These are phyloP conservation scores for Starmerella potacharoeniae DNA, from an alignment of 805 yeast genomes.

Conservation along the genomic window DNA sequence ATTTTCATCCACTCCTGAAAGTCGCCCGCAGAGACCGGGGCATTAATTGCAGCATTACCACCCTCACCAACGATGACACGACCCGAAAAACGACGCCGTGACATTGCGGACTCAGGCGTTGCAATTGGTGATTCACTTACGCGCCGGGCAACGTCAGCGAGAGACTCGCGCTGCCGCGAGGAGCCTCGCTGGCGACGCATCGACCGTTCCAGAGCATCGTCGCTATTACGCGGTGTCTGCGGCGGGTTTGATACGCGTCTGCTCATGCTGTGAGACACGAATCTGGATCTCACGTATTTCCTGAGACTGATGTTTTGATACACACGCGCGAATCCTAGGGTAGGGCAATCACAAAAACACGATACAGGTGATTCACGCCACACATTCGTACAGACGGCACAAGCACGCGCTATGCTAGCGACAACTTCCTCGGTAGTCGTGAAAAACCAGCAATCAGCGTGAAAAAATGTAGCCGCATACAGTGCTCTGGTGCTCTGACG, in stretches of 20 bases:
- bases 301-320: background rate
- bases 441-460: too few species aligned
- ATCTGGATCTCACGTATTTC: background rate
- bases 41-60: background rate
- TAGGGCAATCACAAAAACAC: background rate
- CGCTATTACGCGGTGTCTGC: constrained; percentile 15
- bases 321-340: background rate
- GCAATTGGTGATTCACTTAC: constrained; percentile 14
- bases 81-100: background rate
- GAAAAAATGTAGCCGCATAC: too few species aligned
- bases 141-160: constrained; percentile 15
- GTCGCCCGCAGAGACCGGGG: constrained; percentile 23
- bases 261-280: background rate
- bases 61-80: background rate
- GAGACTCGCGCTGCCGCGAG: constrained; percentile 4
- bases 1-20: constrained; percentile 68
- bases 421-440: too few species aligned
- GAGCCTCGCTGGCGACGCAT: constrained; percentile 10
- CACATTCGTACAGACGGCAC: background rate
- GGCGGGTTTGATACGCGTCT: constrained; percentile 4
- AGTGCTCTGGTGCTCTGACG: too few species aligned
- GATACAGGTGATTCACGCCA: background rate
- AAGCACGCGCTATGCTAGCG: too few species aligned
- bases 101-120: background rate
- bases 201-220: constrained; percentile 15